A percentile compares a stretch with the other conserved stretches of the same genome.
These are phyloP conservation scores for Xylariaceae sp. DNA, from an alignment of 2,329 filamentous ascomycete species.

Conservation along the genomic window DNA sequence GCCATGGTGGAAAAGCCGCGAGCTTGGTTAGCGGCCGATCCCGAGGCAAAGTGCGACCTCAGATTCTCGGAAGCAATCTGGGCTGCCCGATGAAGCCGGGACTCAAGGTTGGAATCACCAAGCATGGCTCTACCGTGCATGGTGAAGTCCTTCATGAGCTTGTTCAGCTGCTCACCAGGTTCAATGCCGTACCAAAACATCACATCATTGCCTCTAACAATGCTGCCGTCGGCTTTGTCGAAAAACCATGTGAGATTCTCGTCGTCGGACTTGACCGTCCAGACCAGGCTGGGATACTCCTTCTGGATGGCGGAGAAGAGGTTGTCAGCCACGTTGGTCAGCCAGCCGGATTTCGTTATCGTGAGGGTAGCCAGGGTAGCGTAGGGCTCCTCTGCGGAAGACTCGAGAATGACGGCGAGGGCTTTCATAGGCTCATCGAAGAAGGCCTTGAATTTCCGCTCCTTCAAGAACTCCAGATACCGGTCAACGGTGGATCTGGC, in stretches of 20 bases:
- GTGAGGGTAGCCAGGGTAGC: conserved; percentile 85
- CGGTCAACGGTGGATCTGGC: conserved; percentile 78
- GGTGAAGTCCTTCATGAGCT: conserved; percentile 80
- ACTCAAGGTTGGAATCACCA: conserved; percentile 81
- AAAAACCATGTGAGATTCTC: conserved; percentile 99
- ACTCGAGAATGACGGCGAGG: conserved; percentile 79
- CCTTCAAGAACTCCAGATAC: conserved; percentile 73
- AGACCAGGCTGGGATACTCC: conserved; percentile 83
- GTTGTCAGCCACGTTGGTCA: conserved; percentile 92
- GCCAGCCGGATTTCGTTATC: conserved; percentile 90
- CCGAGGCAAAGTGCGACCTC: conserved; percentile 35
- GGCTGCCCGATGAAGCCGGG: conserved; percentile 74
- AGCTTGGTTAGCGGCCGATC: conserved; percentile 47
- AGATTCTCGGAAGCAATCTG: conserved; percentile 57
- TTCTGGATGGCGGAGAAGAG: conserved; percentile 92
- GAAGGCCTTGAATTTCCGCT: conserved; percentile 82
- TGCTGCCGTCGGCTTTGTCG: conserved; percentile 89
- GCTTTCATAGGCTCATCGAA: conserved; percentile 93
- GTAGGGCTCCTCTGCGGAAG: conserved; percentile 58
- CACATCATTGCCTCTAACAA: conserved; percentile 78
- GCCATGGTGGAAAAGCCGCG: conserved; percentile 62
- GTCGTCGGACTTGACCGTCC: conserved; percentile 94
- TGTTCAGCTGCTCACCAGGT: conserved; percentile 71
- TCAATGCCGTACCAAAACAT: conserved; percentile 96
- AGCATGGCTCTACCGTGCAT: conserved; percentile 80